Evolutionary conservation across 2,329 filamentous ascomycete genomes (phyloP).

Genomic region (Paracorniculantispora psalliotae): DNA sequence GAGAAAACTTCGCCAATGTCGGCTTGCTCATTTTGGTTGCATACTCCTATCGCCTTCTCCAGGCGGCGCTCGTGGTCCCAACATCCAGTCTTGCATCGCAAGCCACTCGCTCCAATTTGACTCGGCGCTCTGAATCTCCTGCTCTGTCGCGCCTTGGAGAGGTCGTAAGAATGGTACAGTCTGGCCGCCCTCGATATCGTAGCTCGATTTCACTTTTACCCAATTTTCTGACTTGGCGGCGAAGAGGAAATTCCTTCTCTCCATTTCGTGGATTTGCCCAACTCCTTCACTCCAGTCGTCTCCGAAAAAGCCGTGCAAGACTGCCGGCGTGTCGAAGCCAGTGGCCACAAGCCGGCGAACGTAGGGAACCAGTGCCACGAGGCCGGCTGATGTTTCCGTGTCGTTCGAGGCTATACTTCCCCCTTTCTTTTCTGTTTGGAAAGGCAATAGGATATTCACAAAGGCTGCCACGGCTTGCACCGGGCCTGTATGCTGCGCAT

Average conservation of each 20-base stretch:
- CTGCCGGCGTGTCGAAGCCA: constrained; percentile 78
- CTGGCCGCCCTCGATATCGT: constrained; percentile 81
- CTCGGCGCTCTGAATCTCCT: constrained; percentile 80
- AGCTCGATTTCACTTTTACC: constrained; percentile 82
- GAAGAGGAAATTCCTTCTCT: constrained; percentile 91
- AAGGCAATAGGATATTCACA: constrained; percentile 87
- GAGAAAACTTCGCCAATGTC: not conserved
- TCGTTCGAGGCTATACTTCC: constrained; percentile 17
- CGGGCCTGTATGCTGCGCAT: constrained; percentile 75
- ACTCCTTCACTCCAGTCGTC: constrained; percentile 82
- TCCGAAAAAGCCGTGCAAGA: constrained; percentile 97
- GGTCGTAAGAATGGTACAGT: constrained; percentile 83
- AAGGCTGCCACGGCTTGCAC: constrained; percentile 87
- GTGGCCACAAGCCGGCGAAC: constrained; percentile 86
- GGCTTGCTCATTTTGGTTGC: not conserved
- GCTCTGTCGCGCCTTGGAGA: constrained; percentile 68
- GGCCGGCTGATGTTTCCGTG: constrained; percentile 23
- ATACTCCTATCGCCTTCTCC: not conserved
- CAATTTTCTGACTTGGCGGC: constrained; percentile 89
- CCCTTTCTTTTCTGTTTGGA: constrained; percentile 54
- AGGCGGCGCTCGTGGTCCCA: constrained; percentile 69
- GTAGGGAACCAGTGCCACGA: constrained; percentile 76
- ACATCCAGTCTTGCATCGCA: constrained; percentile 97
- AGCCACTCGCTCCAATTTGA: constrained; percentile 90
- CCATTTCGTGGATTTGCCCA: constrained; percentile 77